Conservation (phyloP, 352 stramenopile species). For the Achlya hypogyna region DNA sequence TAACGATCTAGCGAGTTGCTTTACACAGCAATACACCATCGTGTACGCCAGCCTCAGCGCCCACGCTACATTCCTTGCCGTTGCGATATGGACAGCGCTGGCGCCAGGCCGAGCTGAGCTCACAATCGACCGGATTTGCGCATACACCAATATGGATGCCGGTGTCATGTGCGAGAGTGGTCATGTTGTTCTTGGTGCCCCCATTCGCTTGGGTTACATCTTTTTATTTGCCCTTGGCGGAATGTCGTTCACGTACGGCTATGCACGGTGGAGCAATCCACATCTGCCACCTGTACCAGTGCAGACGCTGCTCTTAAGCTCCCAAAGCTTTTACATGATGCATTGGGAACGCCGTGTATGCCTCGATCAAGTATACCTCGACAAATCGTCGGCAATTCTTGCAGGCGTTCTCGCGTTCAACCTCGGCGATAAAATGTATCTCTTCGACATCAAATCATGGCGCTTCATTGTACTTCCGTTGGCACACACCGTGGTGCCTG, state of each 20-base stretch:
- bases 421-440: not conserved
- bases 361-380: not conserved
- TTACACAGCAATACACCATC: not conserved
- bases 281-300: not conserved
- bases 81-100: not conserved
- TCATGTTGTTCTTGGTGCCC: not conserved
- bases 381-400: slow-evolving; percentile 17
- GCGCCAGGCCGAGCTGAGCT: not conserved
- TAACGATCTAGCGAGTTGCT: not conserved
- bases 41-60: not conserved
- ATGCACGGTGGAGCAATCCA: not conserved
- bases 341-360: not conserved
- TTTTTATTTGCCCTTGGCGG: not conserved
- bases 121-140: not conserved
- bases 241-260: not conserved
- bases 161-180: not conserved
- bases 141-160: not conserved
- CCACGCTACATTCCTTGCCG: not conserved
- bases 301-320: not conserved
- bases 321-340: not conserved
- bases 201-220: not conserved
- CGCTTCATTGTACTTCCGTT: too few relatives aligned
- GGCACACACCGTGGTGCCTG: too few relatives aligned
- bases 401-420: not conserved
- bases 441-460: slow-evolving; percentile 19